A percentile compares a stretch with the other conserved stretches of the same genome.
Evolutionary conservation across 129 eudicot genomes (phyloP).

Genomic region (Logfia minima): DNA sequence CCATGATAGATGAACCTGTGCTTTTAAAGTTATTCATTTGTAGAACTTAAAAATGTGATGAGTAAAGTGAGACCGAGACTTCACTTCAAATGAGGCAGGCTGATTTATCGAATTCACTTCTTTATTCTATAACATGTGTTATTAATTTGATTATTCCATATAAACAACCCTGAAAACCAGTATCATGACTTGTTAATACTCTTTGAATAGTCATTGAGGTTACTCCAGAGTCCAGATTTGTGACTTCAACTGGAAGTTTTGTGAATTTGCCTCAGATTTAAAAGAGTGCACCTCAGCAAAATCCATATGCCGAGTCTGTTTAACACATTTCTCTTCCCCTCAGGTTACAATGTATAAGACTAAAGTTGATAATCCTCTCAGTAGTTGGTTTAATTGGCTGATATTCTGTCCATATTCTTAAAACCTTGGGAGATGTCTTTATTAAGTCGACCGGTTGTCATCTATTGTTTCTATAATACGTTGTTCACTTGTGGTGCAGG

Average conservation of each 20-base stretch:
- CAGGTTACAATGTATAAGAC: not conserved
- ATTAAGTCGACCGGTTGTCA: not conserved
- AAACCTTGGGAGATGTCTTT: not conserved
- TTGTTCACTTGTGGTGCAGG: slow-evolving; percentile 51
- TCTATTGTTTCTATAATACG: not conserved
- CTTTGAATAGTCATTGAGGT: not conserved
- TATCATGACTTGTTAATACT: not conserved
- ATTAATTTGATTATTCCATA: not conserved
- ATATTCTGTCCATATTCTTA: not conserved
- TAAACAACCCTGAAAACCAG: not conserved
- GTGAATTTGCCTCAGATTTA: too few species aligned
- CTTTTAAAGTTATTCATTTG: not conserved
- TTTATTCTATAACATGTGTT: not conserved
- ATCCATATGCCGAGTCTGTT: too few species aligned
- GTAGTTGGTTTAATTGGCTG: not conserved
- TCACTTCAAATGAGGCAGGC: not conserved
- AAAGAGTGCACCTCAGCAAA: too few species aligned
- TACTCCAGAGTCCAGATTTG: not conserved
- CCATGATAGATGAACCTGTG: not conserved
- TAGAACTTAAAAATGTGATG: not conserved
- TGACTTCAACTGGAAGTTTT: not conserved
- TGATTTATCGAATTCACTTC: not conserved
- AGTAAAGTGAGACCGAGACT: not conserved
- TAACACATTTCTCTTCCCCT: too few species aligned
- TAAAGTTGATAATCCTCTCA: not conserved